These are phyloP conservation scores for Annulohypoxylon stygium DNA, from an alignment of 495 filamentous ascomycete species.

Conservation along the genomic window DNA sequence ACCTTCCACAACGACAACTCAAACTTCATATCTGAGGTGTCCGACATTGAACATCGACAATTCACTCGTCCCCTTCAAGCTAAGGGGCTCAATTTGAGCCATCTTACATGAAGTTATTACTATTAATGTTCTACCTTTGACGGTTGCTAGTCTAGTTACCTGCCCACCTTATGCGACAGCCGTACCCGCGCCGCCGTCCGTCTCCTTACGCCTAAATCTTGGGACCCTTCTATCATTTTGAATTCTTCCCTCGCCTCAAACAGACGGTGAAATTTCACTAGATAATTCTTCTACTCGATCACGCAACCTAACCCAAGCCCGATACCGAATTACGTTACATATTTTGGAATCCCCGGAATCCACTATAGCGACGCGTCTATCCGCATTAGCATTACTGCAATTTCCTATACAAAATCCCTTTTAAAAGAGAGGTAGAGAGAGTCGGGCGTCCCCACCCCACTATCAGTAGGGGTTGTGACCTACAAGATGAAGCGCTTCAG, in stretches of 20 bases:
- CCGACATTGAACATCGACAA: conserved; percentile 25
- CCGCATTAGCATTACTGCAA: conserved; percentile 11
- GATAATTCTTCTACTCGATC: conserved; percentile 24
- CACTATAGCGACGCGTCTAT: conserved; percentile 32
- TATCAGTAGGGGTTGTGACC: conserved; percentile 57
- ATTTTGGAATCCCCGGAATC: not conserved
- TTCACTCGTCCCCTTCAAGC: conserved; percentile 31
- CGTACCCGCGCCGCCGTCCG: conserved; percentile 25
- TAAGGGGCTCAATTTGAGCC: conserved; percentile 42
- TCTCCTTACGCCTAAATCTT: conserved; percentile 31
- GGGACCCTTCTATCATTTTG: conserved; percentile 17
- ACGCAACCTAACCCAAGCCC: conserved; percentile 15
- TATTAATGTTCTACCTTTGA: conserved; percentile 28
- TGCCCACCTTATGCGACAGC: conserved; percentile 34
- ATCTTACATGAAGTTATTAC: conserved; percentile 34
- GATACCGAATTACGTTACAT: conserved; percentile 17
- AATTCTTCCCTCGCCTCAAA: conserved; percentile 30
- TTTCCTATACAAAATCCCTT: conserved; percentile 19
- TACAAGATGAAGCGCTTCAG: conserved; percentile 96
- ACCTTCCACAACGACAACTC: conserved; percentile 50
- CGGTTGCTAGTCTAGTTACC: conserved; percentile 11
- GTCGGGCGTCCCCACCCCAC: conserved; percentile 50
- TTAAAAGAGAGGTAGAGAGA: conserved; percentile 23
- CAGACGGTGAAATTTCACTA: conserved; percentile 39
- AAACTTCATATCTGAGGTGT: conserved; percentile 40